A percentile compares a stretch with the other conserved stretches of the same genome.
These are phyloP conservation scores for Paraphoma sp. DNA, from an alignment of 2,329 filamentous ascomycete species.

Conservation along the genomic window DNA sequence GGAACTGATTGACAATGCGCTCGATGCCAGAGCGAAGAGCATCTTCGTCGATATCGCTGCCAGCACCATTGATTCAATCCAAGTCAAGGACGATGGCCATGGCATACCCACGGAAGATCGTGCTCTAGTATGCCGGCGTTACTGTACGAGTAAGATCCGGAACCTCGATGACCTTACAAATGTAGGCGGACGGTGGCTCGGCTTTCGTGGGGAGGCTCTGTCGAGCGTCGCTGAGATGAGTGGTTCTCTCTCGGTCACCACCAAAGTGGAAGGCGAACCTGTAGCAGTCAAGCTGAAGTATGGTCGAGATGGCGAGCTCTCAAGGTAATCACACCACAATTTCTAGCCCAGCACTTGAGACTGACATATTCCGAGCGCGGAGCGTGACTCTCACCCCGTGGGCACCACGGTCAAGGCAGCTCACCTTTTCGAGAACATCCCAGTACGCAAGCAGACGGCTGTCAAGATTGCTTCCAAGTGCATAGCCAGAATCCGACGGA, in stretches of 20 bases:
- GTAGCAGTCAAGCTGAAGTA: conserved; percentile 63
- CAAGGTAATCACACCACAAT: conserved; percentile 39
- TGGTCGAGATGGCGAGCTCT: conserved; percentile 57
- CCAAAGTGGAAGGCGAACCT: conserved; percentile 66
- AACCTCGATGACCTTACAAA: conserved; percentile 66
- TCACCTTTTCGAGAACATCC: conserved; percentile 65
- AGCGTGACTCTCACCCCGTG: conserved; percentile 61
- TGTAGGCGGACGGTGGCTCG: conserved; percentile 67
- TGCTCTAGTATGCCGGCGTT: conserved; percentile 66
- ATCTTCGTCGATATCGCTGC: conserved; percentile 69
- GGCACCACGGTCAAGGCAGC: conserved; percentile 72
- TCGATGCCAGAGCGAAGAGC: conserved; percentile 73
- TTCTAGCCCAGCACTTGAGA: background rate
- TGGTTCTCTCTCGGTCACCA: conserved; percentile 64
- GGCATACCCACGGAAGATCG: conserved; percentile 72
- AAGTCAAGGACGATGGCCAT: conserved; percentile 71
- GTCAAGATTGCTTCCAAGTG: conserved; percentile 65
- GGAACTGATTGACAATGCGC: conserved; percentile 78
- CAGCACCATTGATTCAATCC: conserved; percentile 72
- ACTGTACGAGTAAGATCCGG: conserved; percentile 76
- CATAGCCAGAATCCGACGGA: conserved; percentile 63
- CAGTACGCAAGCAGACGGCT: conserved; percentile 67
- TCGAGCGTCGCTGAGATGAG: conserved; percentile 69
- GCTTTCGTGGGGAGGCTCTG: conserved; percentile 78
- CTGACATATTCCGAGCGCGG: conserved; percentile 27